Percentiles rank a stretch among this genome's conserved stretches.
Conservation (phyloP, 2,329 filamentous ascomycete species). For the Pleurostoma richardsiae region DNA sequence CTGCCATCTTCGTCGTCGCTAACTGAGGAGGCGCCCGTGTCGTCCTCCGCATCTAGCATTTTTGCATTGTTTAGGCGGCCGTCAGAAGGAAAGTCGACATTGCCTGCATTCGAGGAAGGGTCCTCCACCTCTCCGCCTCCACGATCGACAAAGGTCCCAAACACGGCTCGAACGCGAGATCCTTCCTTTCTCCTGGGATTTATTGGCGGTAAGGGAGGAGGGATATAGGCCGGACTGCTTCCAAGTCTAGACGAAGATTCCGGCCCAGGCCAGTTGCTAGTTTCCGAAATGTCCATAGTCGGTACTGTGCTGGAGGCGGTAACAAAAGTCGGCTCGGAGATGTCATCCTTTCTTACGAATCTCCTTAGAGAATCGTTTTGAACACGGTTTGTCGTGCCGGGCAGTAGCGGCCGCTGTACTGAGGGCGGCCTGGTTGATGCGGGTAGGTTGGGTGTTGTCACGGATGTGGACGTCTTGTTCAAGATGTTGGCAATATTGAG, state of each 20-base stretch:
- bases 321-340: constrained; percentile 45
- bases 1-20: constrained; percentile 35
- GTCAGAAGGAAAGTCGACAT: no score
- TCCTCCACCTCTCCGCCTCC: constrained; percentile 25
- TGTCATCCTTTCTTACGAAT: constrained; percentile 39
- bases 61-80: no score
- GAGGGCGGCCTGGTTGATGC: constrained; percentile 27
- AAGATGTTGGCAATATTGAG: no score
- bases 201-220: constrained; percentile 52
- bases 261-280: constrained; percentile 22
- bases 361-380: constrained; percentile 34
- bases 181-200: constrained; percentile 47
- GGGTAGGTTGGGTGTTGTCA: constrained; percentile 22
- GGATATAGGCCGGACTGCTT: constrained; percentile 26
- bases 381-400: constrained; percentile 17
- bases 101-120: constrained; percentile 5
- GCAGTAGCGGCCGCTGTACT: constrained; percentile 20
- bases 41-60: constrained; percentile 10
- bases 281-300: constrained; percentile 31
- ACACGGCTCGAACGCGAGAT: constrained; percentile 30
- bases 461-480: no score
- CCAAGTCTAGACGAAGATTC: constrained; percentile 31
- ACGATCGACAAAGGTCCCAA: constrained; percentile 28
- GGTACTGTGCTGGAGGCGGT: constrained; percentile 39
- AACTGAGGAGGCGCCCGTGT: constrained; percentile 17